Percentiles rank a stretch among this genome's conserved stretches.
Conservation (phyloP, 306 rosid species). For the Inga laurina region DNA sequence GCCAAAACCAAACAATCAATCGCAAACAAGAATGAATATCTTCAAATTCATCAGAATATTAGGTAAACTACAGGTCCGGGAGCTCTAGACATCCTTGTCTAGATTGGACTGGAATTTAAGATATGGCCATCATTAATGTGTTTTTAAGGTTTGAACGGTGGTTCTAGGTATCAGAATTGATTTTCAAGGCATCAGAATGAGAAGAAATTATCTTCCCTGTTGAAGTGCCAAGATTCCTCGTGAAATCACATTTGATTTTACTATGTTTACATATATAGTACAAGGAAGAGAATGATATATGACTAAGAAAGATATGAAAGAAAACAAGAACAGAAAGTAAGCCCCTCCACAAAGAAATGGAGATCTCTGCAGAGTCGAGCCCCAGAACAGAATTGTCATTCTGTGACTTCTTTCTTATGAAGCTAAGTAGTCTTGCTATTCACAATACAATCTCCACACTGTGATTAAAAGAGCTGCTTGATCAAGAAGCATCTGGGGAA, state of each 20-base stretch:
- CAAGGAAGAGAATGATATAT: neutral
- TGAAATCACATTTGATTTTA: neutral
- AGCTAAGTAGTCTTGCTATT: neutral
- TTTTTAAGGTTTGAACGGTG: neutral
- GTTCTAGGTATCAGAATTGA: neutral
- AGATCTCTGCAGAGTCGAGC: neutral
- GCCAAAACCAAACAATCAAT: constrained; percentile 21
- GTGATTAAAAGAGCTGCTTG: neutral
- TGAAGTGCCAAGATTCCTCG: neutral
- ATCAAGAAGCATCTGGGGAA: neutral
- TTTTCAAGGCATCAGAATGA: neutral
- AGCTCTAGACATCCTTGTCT: constrained; percentile 20
- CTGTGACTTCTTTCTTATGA: neutral
- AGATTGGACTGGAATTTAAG: neutral
- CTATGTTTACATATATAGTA: neutral
- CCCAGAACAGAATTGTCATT: neutral
- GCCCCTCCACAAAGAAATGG: neutral
- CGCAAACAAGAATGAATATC: constrained; percentile 23
- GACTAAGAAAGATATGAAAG: neutral
- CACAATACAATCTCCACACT: neutral
- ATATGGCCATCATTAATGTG: constrained; percentile 12
- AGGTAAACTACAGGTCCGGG: constrained; percentile 19
- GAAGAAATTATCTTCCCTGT: neutral
- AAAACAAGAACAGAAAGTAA: neutral
- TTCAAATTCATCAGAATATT: neutral